Evolutionary conservation across 2,329 filamentous ascomycete genomes (phyloP).

Genomic region (Botrytis fragariae): DNA sequence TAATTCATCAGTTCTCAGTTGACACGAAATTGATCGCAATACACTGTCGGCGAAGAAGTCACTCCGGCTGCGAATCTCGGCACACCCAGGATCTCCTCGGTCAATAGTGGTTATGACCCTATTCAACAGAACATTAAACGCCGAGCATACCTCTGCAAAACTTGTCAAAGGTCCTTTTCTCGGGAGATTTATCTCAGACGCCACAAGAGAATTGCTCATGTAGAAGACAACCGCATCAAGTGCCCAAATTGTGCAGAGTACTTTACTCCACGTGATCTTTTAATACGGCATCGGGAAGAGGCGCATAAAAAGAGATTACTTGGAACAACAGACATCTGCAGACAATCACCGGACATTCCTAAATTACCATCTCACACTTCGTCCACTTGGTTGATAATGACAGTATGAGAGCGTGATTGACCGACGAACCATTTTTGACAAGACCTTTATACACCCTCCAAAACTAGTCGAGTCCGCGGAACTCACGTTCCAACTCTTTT

Average conservation of each 20-base stretch:
- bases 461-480: neutral
- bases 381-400: neutral
- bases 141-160: neutral
- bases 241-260: neutral
- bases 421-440: neutral
- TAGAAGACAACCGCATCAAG: neutral
- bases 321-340: neutral
- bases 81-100: neutral
- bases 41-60: neutral
- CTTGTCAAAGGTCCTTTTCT: neutral
- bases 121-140: neutral
- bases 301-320: neutral
- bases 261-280: neutral
- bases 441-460: neutral
- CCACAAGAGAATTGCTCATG: neutral
- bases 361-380: neutral
- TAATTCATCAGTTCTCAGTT: neutral
- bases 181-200: neutral
- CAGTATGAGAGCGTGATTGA: neutral
- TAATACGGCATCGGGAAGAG: neutral
- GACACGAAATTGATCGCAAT: neutral
- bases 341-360: neutral
- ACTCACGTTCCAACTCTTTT: neutral
- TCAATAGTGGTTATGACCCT: neutral
- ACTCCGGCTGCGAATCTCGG: neutral